These are phyloP conservation scores for Geranium rotundifolium DNA, from an alignment of 345 rosid species.

Conservation along the genomic window DNA sequence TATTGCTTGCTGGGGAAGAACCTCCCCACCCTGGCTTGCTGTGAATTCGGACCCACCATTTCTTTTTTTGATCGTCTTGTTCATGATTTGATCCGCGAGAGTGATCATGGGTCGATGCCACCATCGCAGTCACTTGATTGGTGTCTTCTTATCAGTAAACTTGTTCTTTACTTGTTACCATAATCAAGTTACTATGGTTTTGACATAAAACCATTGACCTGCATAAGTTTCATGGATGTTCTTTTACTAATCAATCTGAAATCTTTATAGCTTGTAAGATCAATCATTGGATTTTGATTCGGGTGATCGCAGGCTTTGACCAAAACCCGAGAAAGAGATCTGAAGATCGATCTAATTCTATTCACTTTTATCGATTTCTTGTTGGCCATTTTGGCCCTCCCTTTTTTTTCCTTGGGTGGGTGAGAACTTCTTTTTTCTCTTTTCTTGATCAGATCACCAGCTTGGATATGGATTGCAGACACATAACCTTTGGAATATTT, in stretches of 20 bases:
- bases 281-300: slow-evolving; percentile 70
- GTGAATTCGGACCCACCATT: slow-evolving; percentile 17
- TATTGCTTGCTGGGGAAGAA: slow-evolving; percentile 30
- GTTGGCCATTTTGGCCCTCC: too few species aligned
- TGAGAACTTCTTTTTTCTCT: too few species aligned
- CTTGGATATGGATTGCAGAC: slow-evolving; percentile 29
- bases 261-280: slow-evolving; percentile 19
- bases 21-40: slow-evolving; percentile 11
- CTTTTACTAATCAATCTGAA: not conserved
- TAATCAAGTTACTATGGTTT: not conserved
- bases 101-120: slow-evolving; percentile 1
- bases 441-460: slow-evolving; percentile 4
- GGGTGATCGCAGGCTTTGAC: slow-evolving; percentile 16
- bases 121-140: not conserved
- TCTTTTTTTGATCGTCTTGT: slow-evolving; percentile 3
- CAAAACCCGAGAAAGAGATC: slow-evolving; percentile 30
- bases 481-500: slow-evolving; percentile 35
- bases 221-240: not conserved
- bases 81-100: slow-evolving; percentile 8
- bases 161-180: too few species aligned
- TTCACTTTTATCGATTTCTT: slow-evolving; percentile 33
- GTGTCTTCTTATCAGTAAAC: too few species aligned
- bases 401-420: too few species aligned
- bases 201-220: not conserved
- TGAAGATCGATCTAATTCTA: slow-evolving; percentile 42